A percentile compares a stretch with the other conserved stretches of the same genome.
Conservation (phyloP, 1,284 basidiomycete species). For the Ceratobasidium sp. region DNA sequence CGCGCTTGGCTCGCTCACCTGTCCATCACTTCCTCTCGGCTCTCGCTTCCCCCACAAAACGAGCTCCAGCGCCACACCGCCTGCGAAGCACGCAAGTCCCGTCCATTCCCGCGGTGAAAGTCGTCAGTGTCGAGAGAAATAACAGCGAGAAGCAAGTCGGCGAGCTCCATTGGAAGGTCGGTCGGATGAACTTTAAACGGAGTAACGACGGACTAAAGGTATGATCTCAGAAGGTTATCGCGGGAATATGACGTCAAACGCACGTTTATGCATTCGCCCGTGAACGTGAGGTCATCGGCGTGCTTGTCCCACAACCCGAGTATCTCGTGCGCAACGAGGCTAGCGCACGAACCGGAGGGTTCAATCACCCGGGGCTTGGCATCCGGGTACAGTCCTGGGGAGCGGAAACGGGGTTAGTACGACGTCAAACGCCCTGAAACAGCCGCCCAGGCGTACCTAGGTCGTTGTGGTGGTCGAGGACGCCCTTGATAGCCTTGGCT, state of each 20-base stretch:
- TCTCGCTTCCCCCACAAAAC: constrained; percentile 32
- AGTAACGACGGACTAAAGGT: constrained; percentile 11
- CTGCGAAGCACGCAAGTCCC: constrained; percentile 25
- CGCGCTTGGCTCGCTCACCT: not conserved
- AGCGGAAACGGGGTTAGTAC: constrained; percentile 17
- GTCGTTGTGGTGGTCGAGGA: constrained; percentile 39
- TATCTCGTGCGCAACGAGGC: constrained; percentile 37
- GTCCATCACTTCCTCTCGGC: constrained; percentile 35
- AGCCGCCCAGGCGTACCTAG: constrained; percentile 8
- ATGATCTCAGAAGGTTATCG: constrained; percentile 1
- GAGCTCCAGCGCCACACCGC: constrained; percentile 43
- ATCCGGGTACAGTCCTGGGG: constrained; percentile 32
- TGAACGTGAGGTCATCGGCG: constrained; percentile 14
- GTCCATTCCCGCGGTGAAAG: constrained; percentile 39
- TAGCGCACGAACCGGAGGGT: constrained; percentile 37
- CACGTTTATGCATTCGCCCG: constrained; percentile 33
- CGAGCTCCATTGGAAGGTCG: constrained; percentile 30
- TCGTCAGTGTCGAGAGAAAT: constrained; percentile 41
- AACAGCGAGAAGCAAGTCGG: constrained; percentile 35
- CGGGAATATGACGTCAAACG: constrained; percentile 5
- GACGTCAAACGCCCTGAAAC: not conserved
- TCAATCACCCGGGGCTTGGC: constrained; percentile 44
- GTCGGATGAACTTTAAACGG: constrained; percentile 28
- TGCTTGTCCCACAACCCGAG: constrained; percentile 41
- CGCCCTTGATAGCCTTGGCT: constrained; percentile 31